Base-by-base conservation (phyloP, 768 basidiomycete species). In the Lyophyllum atratum region DNA sequence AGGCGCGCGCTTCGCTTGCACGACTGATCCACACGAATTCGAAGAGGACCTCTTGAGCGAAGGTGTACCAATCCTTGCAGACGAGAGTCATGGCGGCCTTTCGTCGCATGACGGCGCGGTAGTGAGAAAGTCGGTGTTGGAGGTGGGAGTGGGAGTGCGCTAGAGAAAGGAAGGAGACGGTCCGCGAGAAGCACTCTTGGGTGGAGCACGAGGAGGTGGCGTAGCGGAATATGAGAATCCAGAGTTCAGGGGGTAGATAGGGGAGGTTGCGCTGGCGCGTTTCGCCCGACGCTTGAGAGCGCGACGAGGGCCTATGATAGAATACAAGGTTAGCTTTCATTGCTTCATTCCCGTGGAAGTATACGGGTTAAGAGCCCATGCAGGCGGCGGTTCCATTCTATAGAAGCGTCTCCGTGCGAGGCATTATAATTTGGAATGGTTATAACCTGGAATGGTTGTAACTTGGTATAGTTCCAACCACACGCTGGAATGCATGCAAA, bases 1-100 rank as follows among this genome's bases (percentile, higher is more conserved):
- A 72, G 66, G 66, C 77, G 72, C 60, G 76, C 0, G 85, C 82
- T 58, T 85, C 79, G 37, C 72, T 68, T 21, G 81, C 80, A 34
- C 80, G 73, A 50, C 76, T 76, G 63, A 91, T 84, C 89, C 89
- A 90, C 34, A 90, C 79, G 66, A 82, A 85, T 64, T 89, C 85
- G 70, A 80, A 90, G 17, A 90, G 69, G 42, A 82, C 78, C 53
- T 80, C 79, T 62, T 84, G 83, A 3, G 78, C 72, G 50, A 82
- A 74, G 33, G 66, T 73, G 64, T 83, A 74, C 83, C 85, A 91
- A 9, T 74, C 69, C 42, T 78, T 75, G 66, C 71, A 84, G 5
- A 91, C 87, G 44, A 80, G 74, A 7, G 83, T 74, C 24, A 89
- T 66, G 50, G 70, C 69, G 22, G 74, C 71, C 65, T 88, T 89